phyloP scores from a whole-genome alignment of 2,329 filamentous ascomycete genomes.

The Triangularia verruculosa region DNA sequence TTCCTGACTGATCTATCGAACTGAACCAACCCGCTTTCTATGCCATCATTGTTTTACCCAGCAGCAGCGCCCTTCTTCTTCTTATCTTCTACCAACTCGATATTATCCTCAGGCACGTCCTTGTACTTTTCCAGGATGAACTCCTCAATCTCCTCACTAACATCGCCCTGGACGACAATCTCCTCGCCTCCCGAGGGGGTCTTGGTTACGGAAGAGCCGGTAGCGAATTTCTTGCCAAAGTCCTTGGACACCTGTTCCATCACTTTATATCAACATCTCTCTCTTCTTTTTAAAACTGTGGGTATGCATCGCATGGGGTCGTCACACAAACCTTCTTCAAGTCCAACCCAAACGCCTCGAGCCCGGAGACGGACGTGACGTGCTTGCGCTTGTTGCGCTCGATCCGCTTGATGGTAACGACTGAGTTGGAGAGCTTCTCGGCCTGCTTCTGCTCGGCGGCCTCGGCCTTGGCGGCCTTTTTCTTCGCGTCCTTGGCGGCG shows the following conservation, averaged over 20 bases:
- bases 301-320: neutral
- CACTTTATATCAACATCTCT: neutral
- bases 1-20: neutral
- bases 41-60: slow-evolving; percentile 21
- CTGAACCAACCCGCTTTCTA: neutral
- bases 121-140: slow-evolving; percentile 87
- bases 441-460: slow-evolving; percentile 79
- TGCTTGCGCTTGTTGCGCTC: slow-evolving; percentile 98
- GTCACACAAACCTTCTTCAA: slow-evolving; percentile 71
- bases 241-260: slow-evolving; percentile 71
- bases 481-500: slow-evolving; percentile 91
- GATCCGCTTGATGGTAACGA: slow-evolving; percentile 90
- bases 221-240: slow-evolving; percentile 97
- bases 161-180: slow-evolving; percentile 95
- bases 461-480: slow-evolving; percentile 94
- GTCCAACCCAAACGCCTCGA: slow-evolving; percentile 88
- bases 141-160: slow-evolving; percentile 91
- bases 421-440: slow-evolving; percentile 76
- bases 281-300: no score
- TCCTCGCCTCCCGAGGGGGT: slow-evolving; percentile 82
- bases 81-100: slow-evolving; percentile 94
- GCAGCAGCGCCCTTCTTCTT: slow-evolving; percentile 70
- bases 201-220: slow-evolving; percentile 89
- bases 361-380: slow-evolving; percentile 85
- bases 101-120: slow-evolving; percentile 89